A percentile compares a stretch with the other conserved stretches of the same genome.
Conservation (phyloP, 352 stramenopile genomes). For the Globisporangium radiosum region DNA sequence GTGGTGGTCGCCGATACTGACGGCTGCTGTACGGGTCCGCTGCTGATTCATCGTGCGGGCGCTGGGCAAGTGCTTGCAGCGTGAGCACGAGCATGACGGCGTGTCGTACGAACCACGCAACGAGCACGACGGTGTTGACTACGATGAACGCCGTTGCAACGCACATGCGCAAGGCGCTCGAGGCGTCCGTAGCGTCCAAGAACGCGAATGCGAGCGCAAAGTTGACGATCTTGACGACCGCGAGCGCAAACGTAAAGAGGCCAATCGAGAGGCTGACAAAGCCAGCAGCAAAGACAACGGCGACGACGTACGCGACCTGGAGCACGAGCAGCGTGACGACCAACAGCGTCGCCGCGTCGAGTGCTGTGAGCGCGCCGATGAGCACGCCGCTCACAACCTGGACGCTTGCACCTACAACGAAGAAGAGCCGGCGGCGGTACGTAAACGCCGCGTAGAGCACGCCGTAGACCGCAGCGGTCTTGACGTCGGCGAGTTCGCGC, state of each 20-base stretch:
- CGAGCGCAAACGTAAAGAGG: slow-evolving; percentile 41
- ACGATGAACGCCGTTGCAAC: slow-evolving; percentile 53
- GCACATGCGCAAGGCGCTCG: slow-evolving; percentile 21
- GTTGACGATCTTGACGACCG: slow-evolving; percentile 51
- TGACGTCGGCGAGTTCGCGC: slow-evolving; percentile 40
- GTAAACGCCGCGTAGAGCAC: slow-evolving; percentile 55
- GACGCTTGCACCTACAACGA: slow-evolving; percentile 40
- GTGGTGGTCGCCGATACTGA: background rate
- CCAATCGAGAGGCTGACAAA: slow-evolving; percentile 33
- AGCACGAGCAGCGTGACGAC: slow-evolving; percentile 41
- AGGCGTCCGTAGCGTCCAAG: slow-evolving; percentile 34
- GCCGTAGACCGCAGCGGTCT: slow-evolving; percentile 50
- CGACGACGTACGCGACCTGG: slow-evolving; percentile 42
- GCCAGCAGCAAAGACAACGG: slow-evolving; percentile 35
- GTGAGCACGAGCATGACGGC: slow-evolving; percentile 33
- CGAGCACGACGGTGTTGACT: slow-evolving; percentile 58
- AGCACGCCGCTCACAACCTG: slow-evolving; percentile 48
- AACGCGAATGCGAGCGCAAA: slow-evolving; percentile 54
- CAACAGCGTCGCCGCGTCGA: slow-evolving; percentile 22
- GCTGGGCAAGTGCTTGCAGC: slow-evolving; percentile 6
- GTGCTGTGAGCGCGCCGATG: slow-evolving; percentile 42
- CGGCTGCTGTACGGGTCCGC: background rate
- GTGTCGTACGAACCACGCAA: slow-evolving; percentile 56
- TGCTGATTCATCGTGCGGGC: background rate
- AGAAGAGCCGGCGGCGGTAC: slow-evolving; percentile 66